Evolutionary conservation across 495 filamentous ascomycete genomes (phyloP).

Genomic region (Aspergillus kassunensis): DNA sequence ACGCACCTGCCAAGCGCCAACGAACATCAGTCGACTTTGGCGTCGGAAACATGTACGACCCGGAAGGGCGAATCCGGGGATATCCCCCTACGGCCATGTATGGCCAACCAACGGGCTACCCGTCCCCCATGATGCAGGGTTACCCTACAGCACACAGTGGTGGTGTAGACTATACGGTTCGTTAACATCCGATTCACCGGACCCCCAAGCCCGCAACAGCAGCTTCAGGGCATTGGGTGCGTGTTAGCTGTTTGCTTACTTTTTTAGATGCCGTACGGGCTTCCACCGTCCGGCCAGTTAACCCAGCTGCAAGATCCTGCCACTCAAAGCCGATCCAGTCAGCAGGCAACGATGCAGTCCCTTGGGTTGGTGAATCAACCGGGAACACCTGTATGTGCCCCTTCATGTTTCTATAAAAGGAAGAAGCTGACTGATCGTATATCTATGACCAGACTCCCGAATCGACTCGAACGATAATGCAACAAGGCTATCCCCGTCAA

Average conservation of each 20-base stretch:
- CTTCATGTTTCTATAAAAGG: constrained; percentile 20
- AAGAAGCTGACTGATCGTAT: constrained; percentile 29
- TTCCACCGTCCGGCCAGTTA: constrained; percentile 31
- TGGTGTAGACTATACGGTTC: constrained; percentile 43
- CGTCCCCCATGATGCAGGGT: constrained; percentile 32
- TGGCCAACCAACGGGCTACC: constrained; percentile 36
- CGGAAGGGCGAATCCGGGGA: constrained; percentile 38
- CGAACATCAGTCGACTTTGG: constrained; percentile 45
- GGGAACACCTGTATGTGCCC: constrained; percentile 42
- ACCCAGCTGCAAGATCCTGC: constrained; percentile 39
- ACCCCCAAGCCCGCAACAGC: too few species aligned
- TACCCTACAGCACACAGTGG: constrained; percentile 37
- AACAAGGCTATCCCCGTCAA: constrained; percentile 37
- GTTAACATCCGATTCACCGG: constrained; percentile 23
- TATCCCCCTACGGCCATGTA: constrained; percentile 41
- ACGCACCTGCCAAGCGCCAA: constrained; percentile 38
- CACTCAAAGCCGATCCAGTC: constrained; percentile 32
- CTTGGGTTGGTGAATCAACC: constrained; percentile 40
- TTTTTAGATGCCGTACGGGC: constrained; percentile 34
- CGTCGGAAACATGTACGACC: constrained; percentile 36
- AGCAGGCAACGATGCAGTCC: constrained; percentile 41
- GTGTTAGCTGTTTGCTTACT: constrained; percentile 14
- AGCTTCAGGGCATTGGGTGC: too few species aligned
- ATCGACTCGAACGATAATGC: constrained; percentile 40
- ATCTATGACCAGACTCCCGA: constrained; percentile 35